phyloP scores from a whole-genome alignment of 2,329 filamentous ascomycete genomes.

The Aspergillus latus region DNA sequence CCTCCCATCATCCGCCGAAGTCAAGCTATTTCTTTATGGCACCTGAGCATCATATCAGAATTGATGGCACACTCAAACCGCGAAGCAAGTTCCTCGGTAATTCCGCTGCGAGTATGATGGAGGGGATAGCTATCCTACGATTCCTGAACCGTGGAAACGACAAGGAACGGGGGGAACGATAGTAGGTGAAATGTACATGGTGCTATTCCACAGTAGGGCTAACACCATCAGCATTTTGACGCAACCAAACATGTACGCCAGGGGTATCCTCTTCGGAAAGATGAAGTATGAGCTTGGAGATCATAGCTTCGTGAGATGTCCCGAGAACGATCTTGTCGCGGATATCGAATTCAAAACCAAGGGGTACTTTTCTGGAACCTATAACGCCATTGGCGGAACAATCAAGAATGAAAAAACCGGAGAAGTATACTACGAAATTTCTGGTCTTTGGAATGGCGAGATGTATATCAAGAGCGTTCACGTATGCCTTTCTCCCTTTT shows the following conservation, averaged over 20 bases:
- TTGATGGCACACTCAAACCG: conserved; percentile 93
- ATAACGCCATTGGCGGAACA: conserved; percentile 89
- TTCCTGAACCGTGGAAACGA: conserved; percentile 74
- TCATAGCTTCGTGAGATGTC: conserved; percentile 88
- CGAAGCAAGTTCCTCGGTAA: conserved; percentile 94
- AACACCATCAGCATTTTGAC: conserved; percentile 69
- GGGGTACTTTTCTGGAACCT: conserved; percentile 93
- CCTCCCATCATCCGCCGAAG: conserved; percentile 96
- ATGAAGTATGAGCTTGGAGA: conserved; percentile 99
- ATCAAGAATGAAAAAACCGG: conserved; percentile 88
- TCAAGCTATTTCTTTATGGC: conserved; percentile 99
- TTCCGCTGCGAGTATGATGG: conserved; percentile 97
- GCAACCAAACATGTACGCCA: conserved; percentile 98
- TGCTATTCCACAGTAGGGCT: conserved; percentile 9
- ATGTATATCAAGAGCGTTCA: conserved; percentile 87
- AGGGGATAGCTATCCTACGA: conserved; percentile 84
- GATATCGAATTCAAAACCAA: conserved; percentile 99
- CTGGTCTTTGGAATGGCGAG: conserved; percentile 88
- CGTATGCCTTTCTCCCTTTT: conserved; percentile 30
- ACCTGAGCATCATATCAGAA: conserved; percentile 87
- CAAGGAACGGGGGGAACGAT: conserved; percentile 70
- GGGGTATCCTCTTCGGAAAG: conserved; percentile 94
- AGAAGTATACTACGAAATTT: conserved; percentile 85
- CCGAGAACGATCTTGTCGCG: conserved; percentile 79
- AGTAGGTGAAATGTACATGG: conserved; percentile 59